These are phyloP conservation scores for Globisporangium heterothallicum DNA, from an alignment of 352 stramenopile species.

Conservation along the genomic window DNA sequence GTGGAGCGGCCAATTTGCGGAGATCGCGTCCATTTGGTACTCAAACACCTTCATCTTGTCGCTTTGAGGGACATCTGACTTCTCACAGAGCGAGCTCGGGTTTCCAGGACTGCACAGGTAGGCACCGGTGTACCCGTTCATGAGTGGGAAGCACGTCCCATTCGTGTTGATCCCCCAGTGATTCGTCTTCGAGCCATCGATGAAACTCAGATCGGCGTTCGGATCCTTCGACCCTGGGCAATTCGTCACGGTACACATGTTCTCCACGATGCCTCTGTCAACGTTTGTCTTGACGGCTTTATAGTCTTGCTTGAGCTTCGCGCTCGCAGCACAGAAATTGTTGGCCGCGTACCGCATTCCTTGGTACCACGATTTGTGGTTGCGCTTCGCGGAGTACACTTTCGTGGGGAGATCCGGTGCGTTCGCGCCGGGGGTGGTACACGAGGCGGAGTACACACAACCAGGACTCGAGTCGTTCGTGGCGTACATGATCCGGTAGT, in stretches of 20 bases:
- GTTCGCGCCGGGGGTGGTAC: slow-evolving; percentile 43
- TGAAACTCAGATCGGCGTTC: slow-evolving; percentile 35
- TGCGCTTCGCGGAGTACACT: slow-evolving; percentile 35
- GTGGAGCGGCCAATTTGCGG: slow-evolving; percentile 83
- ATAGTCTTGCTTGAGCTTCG: slow-evolving; percentile 25
- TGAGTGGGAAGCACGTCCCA: slow-evolving; percentile 51
- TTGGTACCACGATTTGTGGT: slow-evolving; percentile 71
- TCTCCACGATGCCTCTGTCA: slow-evolving; percentile 38
- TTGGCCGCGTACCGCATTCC: slow-evolving; percentile 52
- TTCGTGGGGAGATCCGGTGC: slow-evolving; percentile 28
- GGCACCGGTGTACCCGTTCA: slow-evolving; percentile 56
- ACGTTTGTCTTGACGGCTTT: slow-evolving; percentile 29
- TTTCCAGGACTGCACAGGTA: slow-evolving; percentile 57
- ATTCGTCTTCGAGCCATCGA: slow-evolving; percentile 23
- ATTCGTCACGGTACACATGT: slow-evolving; percentile 28
- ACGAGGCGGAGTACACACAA: slow-evolving; percentile 39
- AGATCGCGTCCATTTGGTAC: slow-evolving; percentile 93
- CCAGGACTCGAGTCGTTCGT: slow-evolving; percentile 4
- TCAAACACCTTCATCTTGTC: slow-evolving; percentile 35
- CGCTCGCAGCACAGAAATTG: slow-evolving; percentile 36
- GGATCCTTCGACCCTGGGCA: slow-evolving; percentile 50
- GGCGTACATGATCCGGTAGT: slow-evolving; percentile 34
- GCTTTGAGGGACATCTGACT: slow-evolving; percentile 10
- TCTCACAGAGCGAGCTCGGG: slow-evolving; percentile 22
- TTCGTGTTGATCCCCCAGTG: slow-evolving; percentile 61